Evolutionary conservation across 2,329 filamentous ascomycete species (phyloP), one percentile per base, ranked within the genome.

Genomic region (Cladobotryum mycophilum): DNA sequence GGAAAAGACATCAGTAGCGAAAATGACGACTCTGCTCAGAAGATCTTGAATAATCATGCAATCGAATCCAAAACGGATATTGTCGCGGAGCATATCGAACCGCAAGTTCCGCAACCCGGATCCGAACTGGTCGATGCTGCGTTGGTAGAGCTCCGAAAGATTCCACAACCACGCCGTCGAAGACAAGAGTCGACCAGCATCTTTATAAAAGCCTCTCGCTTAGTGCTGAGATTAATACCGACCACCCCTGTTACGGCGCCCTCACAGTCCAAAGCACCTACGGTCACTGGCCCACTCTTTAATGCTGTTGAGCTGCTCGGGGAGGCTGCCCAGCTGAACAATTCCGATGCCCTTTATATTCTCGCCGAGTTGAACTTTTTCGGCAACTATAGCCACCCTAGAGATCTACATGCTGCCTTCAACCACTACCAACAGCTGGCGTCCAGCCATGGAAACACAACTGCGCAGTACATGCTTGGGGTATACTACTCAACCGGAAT

Each of bases 291-390:
- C 0, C 70, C 73, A 33, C 68, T 81, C 5, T 61, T 72, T 20
- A 74, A 76, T 30, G 78, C 78, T 5, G 75, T 81, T 20, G 68
- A 69, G 48, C 67, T 80, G 18, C 72, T 83, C 17, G 70, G 81
- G 54, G 68, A 76, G 51, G 76, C 79, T 1, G 75, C 77, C 13
- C 67, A 68, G 14, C 69, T 75, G 54, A 80, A 81, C 56, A 82
- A 89, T 63, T 79, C 88, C 2, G 91, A 99, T 66, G 93, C 93
- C 5, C 81, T 97, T 42, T 96, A 86, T 63, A 75, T 95, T 14
- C 78, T 99, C 20, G 93, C 89, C 15, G 89, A 99, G 66, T 85
- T 99, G 78, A 96, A 95, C 73, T 97, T 97, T 69, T 90, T 93
- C 62, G 93, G 93, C 65, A 96, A 97, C 69, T 95, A 86, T 69